These are phyloP conservation scores for Sporisorium scitamineum DNA, from an alignment of 1,284 basidiomycete species.

Conservation along the genomic window DNA sequence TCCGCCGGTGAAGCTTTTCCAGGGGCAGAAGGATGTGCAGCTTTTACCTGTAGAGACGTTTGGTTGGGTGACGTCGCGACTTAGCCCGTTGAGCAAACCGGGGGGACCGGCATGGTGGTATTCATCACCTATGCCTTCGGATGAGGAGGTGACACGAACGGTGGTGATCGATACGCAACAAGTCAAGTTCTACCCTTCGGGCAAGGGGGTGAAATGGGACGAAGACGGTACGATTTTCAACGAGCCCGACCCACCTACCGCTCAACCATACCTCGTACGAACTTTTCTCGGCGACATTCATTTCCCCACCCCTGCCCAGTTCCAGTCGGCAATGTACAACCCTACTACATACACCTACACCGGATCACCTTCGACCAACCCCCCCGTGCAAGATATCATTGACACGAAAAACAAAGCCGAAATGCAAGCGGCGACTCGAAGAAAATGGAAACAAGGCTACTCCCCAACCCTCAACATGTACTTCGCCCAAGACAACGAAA, in stretches of 20 bases:
- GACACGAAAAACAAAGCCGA: not conserved
- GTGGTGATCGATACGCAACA: constrained; percentile 53
- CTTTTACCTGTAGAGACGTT: constrained; percentile 37
- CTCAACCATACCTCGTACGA: constrained; percentile 42
- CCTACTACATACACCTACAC: constrained; percentile 7
- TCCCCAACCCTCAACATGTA: constrained; percentile 25
- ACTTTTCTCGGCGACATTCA: constrained; percentile 27
- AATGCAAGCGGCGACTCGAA: not conserved
- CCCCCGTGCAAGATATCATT: not conserved
- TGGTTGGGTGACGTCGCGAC: constrained; percentile 37
- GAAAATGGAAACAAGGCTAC: constrained; percentile 23
- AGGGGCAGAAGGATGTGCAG: constrained; percentile 2
- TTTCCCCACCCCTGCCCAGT: constrained; percentile 12
- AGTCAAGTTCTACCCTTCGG: constrained; percentile 12
- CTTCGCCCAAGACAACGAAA: constrained; percentile 35
- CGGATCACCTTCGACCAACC: not conserved
- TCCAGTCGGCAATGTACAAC: constrained; percentile 20
- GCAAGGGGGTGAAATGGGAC: constrained; percentile 42
- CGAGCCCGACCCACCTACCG: constrained; percentile 1
- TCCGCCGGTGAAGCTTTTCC: constrained; percentile 3
- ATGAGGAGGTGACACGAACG: constrained; percentile 43
- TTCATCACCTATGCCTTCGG: constrained; percentile 18
- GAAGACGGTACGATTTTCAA: constrained; percentile 25
- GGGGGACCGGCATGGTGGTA: constrained; percentile 21
- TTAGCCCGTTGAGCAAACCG: constrained; percentile 17